Evolutionary conservation across 352 stramenopile species (phyloP), one percentile per base, ranked within the genome.

Genomic region (Phytophthora litchii): DNA sequence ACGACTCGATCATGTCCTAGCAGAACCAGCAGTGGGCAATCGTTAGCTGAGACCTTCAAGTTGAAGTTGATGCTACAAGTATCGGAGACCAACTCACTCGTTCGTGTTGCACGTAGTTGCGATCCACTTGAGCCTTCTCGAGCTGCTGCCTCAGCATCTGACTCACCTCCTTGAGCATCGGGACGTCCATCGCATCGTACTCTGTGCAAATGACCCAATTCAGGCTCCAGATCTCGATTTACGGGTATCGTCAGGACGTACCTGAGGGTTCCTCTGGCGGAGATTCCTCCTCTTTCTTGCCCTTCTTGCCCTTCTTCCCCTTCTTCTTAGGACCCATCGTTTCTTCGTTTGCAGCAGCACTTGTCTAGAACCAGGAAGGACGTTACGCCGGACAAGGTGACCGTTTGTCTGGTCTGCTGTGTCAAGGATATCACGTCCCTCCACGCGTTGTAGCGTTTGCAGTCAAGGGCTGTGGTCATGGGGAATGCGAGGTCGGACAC

Each of bases 31-130:
- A 40, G 12, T 31, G 21, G 31, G 4, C 7, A 59, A 3, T 44
- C 25, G 29, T 68, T 17, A 52, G 16, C 21, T 47, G 13, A 46
- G 16, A 49, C 14, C 13, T 45, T 50, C 14, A 38, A 58, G 43
- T 46, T 51, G 35, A 62, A 59, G 60, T 44, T 32, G 35, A 27
- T n/a, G 27, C 10, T 1, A 46, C 19, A 25, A 48, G 8, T 31
- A 31, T 31, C 25, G 25, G 25, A 31, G 25, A 31, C 27, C 17
- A 2, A 53, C 72, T 12, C 27, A 95, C 86, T 19, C 91, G 78
- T 64, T 98, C 94, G 51, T 98, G 87, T 69, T 98, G 93, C 38
- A 98, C 91, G 72, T 98, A 98, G 70, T 98, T 98, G 16, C 94
- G 81, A 62, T 98, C 91, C 17, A 91, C 77, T 59, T 92, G 82